Conservation (phyloP, 2,329 filamentous ascomycete genomes). For the Aureobasidium sp. region DNA sequence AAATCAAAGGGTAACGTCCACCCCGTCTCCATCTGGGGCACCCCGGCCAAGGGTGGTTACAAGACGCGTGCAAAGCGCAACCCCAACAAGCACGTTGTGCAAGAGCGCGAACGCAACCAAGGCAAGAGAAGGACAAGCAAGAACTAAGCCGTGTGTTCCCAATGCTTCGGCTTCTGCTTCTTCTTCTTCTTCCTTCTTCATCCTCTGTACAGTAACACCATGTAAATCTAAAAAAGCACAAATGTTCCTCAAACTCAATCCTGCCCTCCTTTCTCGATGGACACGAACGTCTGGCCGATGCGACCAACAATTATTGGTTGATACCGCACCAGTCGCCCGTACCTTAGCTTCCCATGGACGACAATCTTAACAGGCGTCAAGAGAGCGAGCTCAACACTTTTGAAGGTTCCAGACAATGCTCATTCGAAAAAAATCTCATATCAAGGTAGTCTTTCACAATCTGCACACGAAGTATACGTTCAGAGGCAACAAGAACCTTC, state of each 20-base stretch:
- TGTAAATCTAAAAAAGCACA: conserved; percentile 7
- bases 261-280: neutral
- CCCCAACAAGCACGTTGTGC: conserved; percentile 83
- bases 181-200: too few relatives aligned
- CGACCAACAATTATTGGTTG: neutral
- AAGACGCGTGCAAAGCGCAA: conserved; percentile 88
- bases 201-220: neutral
- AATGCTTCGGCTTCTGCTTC: neutral
- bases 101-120: conserved; percentile 75
- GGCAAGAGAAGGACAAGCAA: conserved; percentile 60
- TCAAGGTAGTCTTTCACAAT: too few relatives aligned
- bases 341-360: too few relatives aligned
- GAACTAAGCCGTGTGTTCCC: conserved; percentile 1
- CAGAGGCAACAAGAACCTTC: too few relatives aligned
- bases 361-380: neutral
- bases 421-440: too few relatives aligned
- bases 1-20: conserved; percentile 98
- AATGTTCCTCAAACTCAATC: neutral
- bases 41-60: conserved; percentile 78
- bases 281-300: neutral
- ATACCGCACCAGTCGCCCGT: too few relatives aligned
- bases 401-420: too few relatives aligned
- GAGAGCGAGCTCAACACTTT: too few relatives aligned
- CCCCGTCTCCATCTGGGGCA: conserved; percentile 94
- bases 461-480: neutral